phyloP scores from a whole-genome alignment of 192 early-diverging fungal genomes.

The Coemansia sp. region DNA sequence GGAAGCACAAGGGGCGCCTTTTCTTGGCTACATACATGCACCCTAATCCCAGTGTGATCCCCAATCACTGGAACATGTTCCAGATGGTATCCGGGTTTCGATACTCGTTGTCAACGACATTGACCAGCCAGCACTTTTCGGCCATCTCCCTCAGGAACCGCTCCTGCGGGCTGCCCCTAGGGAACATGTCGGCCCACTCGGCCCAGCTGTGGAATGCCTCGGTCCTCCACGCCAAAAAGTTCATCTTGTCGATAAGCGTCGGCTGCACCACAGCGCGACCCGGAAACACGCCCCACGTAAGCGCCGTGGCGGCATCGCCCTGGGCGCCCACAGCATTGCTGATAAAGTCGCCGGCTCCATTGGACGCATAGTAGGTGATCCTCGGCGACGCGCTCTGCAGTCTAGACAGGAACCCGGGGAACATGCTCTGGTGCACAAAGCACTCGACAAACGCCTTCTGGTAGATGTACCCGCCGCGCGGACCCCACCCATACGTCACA shows the following conservation, averaged over 20 bases:
- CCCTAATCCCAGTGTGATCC: not conserved
- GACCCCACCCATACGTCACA: constrained; percentile 89
- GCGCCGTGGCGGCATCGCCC: constrained; percentile 53
- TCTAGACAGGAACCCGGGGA: constrained; percentile 70
- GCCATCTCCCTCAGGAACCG: constrained; percentile 62
- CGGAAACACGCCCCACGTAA: constrained; percentile 99
- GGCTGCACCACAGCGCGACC: constrained; percentile 95
- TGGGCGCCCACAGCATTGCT: constrained; percentile 53
- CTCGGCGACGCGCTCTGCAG: constrained; percentile 62
- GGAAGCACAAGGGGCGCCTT: not conserved
- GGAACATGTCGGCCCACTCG: constrained; percentile 83
- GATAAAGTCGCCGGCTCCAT: constrained; percentile 66
- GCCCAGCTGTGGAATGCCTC: constrained; percentile 94
- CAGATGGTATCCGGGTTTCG: constrained; percentile 58
- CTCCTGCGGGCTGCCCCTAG: constrained; percentile 42
- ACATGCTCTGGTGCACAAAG: constrained; percentile 70
- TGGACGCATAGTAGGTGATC: constrained; percentile 92
- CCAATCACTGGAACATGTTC: constrained; percentile 23
- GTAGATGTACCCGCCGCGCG: constrained; percentile 92
- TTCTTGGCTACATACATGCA: too few relatives aligned
- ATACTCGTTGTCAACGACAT: constrained; percentile 95
- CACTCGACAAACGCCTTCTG: constrained; percentile 99
- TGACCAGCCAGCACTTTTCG: constrained; percentile 85
- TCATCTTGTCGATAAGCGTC: constrained; percentile 87
- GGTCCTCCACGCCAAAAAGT: constrained; percentile 94